A percentile compares a stretch with the other conserved stretches of the same genome.
Conservation (phyloP, 805 yeast genomes). For the Yarrowia alimentaria region DNA sequence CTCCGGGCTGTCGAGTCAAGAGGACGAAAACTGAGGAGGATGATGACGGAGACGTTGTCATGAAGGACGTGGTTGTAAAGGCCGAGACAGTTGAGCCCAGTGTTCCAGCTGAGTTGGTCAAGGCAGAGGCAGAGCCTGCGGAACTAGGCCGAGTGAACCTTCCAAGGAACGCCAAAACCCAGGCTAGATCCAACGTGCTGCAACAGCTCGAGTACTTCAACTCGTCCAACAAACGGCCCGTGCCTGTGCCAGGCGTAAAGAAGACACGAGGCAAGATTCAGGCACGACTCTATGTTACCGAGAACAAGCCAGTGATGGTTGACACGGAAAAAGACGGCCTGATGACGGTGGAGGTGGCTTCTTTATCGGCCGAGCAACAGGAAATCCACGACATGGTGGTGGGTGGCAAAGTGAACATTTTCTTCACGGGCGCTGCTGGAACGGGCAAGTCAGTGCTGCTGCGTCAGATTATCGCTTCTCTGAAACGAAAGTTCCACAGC, state of each 20-base stretch:
- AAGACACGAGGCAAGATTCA: slow-evolving; percentile 1
- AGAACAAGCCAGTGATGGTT: slow-evolving; percentile 2
- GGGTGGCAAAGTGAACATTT: slow-evolving; percentile 59
- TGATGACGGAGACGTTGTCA: not conserved
- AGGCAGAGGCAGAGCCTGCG: slow-evolving; percentile 2
- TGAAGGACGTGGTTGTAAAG: too few species aligned
- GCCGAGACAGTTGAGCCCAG: not conserved
- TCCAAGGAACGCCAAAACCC: not conserved
- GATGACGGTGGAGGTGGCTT: slow-evolving; percentile 32
- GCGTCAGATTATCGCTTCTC: slow-evolving; percentile 58
- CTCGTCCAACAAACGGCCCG: slow-evolving; percentile 3
- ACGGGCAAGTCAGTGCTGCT: slow-evolving; percentile 95
- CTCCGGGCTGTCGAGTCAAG: not conserved
- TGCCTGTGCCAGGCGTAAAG: not conserved
- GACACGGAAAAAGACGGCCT: slow-evolving; percentile 25
- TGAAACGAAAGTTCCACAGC: slow-evolving; percentile 46
- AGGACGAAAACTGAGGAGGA: not conserved
- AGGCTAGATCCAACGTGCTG: not conserved
- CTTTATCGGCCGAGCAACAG: slow-evolving; percentile 50
- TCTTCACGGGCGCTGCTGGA: slow-evolving; percentile 98
- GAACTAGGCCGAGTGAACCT: not conserved
- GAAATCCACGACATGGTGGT: slow-evolving; percentile 61
- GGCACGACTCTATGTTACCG: not conserved
- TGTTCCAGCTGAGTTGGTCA: not conserved
- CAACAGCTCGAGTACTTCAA: slow-evolving; percentile 15